Base-by-base conservation (phyloP, 176 grass and related monocot genomes). In the Microstegium vimineum region DNA sequence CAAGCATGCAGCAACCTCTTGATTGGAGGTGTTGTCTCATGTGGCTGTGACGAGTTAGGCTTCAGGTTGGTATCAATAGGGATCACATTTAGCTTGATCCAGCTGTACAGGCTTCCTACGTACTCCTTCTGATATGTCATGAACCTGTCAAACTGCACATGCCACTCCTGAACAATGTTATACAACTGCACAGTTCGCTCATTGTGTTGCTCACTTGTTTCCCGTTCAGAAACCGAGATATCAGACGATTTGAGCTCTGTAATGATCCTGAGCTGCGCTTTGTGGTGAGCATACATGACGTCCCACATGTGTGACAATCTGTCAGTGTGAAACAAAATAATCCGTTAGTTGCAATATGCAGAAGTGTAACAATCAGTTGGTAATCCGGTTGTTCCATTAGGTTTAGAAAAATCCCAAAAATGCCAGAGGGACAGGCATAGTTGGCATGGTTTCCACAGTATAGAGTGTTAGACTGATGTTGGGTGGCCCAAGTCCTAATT, bases 221-320 rank as follows among this genome's bases (percentile, higher is more conserved):
- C 91, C 32, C 62, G 43, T 26, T 38, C 15, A 26, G 83, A 32
- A 59, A 89, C 77, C 5, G 62, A 69, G 27, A 92, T 79, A 25
- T 94, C 89, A 10, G 85, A 84, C 1, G 87, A 43, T 85, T 84
- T 92, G 66, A 97, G 85, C 28, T 84, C 84, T 25, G 33, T 68
- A 36, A 92, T 82, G 26, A 88, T 86, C 83, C 31, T 88, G n/a
- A 76, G 76, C 66, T 97, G 94, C 23, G 18, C 38, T 66, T 76
- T 82, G 76, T 97, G 91, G 4, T 94, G 87, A 27, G 3, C 6
- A 18, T 84, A 61, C 85, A 97, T 94, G 46, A 57, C 1, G 7
- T 94, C 83, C 94, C 94, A 97, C 94, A 97, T 97, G 8, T 73
- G 62, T 69, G 57, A 22, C 87, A 97, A 83, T 74, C 94, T 97